Evolutionary conservation across 2,329 filamentous ascomycete species (phyloP).

Genomic region (Diaporthe batatas): DNA sequence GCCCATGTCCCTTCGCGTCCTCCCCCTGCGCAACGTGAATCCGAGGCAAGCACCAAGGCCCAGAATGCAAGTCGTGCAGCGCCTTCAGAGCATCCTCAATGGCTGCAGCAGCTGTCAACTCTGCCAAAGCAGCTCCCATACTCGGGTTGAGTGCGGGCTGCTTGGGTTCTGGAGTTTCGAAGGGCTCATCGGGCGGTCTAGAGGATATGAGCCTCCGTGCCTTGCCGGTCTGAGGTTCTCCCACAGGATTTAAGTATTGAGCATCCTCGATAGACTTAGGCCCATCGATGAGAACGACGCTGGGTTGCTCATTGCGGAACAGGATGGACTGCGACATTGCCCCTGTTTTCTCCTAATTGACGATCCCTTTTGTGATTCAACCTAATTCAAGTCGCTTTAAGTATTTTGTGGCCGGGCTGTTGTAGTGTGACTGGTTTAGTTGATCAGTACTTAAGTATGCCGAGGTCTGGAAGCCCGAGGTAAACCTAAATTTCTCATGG

Average conservation of each 20-base stretch:
- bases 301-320: conserved; percentile 64
- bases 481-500: not conserved
- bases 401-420: not conserved
- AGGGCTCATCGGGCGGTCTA: conserved; percentile 58
- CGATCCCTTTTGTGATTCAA: conserved; percentile 11
- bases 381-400: not conserved
- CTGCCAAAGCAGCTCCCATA: conserved; percentile 63
- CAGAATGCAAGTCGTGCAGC: conserved; percentile 52
- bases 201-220: conserved; percentile 61
- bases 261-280: conserved; percentile 77
- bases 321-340: conserved; percentile 57
- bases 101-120: conserved; percentile 65
- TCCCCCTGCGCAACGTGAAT: conserved; percentile 38
- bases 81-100: conserved; percentile 60
- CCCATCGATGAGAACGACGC: conserved; percentile 75
- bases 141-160: conserved; percentile 49
- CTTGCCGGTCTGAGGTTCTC: not conserved
- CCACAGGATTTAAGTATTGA: conserved; percentile 62
- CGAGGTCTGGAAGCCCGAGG: not conserved
- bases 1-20: conserved; percentile 8
- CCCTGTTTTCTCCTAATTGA: not conserved
- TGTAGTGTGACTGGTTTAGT: not conserved
- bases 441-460: not conserved
- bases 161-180: conserved; percentile 66
- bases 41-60: conserved; percentile 63